Conservation (phyloP, 352 stramenopile genomes). For the Pythium sp. region DNA sequence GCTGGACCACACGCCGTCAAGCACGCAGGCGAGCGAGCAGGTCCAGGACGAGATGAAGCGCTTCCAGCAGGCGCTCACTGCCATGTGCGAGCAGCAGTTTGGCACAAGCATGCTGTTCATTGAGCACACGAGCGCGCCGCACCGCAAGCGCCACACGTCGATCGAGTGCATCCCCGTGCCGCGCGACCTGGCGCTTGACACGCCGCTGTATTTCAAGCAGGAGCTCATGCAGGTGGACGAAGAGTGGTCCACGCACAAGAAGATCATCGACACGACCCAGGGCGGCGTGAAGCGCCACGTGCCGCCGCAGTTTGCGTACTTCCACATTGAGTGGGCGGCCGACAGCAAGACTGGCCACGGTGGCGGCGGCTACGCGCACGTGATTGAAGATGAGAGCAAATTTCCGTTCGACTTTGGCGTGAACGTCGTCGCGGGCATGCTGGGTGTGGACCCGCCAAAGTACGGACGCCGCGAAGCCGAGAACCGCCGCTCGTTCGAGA, state of each 20-base stretch:
- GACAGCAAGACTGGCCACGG: constrained; percentile 1
- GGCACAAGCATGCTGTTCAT: constrained; percentile 71
- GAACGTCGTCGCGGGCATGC: constrained; percentile 75
- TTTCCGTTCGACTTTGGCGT: constrained; percentile 79
- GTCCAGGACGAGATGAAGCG: constrained; percentile 57
- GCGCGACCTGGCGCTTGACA: constrained; percentile 52
- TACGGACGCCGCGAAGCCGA: constrained; percentile 44
- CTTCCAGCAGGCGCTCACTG: constrained; percentile 56
- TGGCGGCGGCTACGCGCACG: constrained; percentile 68
- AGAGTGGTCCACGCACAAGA: constrained; percentile 81
- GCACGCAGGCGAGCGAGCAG: constrained; percentile 59
- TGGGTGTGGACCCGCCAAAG: constrained; percentile 62
- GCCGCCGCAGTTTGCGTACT: constrained; percentile 79
- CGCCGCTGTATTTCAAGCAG: constrained; percentile 82
- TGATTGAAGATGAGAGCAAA: constrained; percentile 77
- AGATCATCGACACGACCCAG: constrained; percentile 72
- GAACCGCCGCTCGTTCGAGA: constrained; percentile 40
- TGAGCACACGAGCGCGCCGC: constrained; percentile 67
- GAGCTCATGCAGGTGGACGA: constrained; percentile 72
- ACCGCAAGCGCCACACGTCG: constrained; percentile 59
- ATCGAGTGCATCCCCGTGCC: constrained; percentile 84
- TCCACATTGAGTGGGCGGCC: constrained; percentile 73
- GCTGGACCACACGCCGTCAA: constrained; percentile 63
- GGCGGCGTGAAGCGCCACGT: constrained; percentile 60
- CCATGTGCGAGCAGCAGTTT: constrained; percentile 59